A percentile compares a stretch with the other conserved stretches of the same genome.
Conservation (phyloP, 2,329 filamentous ascomycete species). For the Raffaelea ambrosiae region DNA sequence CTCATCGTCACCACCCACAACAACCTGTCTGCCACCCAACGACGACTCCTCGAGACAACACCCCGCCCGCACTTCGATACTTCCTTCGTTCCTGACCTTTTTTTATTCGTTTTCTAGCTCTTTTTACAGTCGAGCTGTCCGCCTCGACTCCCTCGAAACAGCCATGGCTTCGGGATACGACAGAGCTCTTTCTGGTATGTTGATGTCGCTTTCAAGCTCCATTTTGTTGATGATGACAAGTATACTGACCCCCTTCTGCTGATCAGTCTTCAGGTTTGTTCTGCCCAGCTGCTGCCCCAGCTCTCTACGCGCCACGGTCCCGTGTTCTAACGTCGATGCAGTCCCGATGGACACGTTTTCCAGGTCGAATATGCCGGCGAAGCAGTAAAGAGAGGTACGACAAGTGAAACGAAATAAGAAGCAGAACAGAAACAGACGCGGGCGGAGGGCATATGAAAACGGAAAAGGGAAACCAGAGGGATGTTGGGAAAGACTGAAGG, state of each 20-base stretch:
- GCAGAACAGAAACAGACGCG: background rate
- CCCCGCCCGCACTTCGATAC: background rate
- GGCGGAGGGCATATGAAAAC: too few relatives aligned
- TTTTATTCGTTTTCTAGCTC: background rate
- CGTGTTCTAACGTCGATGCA: constrained; percentile 27
- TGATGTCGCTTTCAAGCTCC: background rate
- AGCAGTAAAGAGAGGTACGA: constrained; percentile 89
- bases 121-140: background rate
- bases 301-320: too few relatives aligned
- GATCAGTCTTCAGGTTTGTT: constrained; percentile 72
- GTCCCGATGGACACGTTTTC: constrained; percentile 98
- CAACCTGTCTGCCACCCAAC: background rate
- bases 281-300: too few relatives aligned
- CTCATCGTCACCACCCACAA: background rate
- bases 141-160: background rate
- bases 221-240: constrained; percentile 1
- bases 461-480: too few relatives aligned
- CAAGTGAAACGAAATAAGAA: background rate
- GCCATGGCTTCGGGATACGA: constrained; percentile 91
- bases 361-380: constrained; percentile 99
- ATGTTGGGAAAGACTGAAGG: too few relatives aligned
- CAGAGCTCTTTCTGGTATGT: constrained; percentile 93
- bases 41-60: background rate
- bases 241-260: constrained; percentile 29
- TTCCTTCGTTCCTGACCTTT: too few relatives aligned